Percentiles rank a stretch among this genome's conserved stretches.
Evolutionary conservation across 1,284 basidiomycete genomes (phyloP).

Genomic region (Boletellus dicymbophilus): DNA sequence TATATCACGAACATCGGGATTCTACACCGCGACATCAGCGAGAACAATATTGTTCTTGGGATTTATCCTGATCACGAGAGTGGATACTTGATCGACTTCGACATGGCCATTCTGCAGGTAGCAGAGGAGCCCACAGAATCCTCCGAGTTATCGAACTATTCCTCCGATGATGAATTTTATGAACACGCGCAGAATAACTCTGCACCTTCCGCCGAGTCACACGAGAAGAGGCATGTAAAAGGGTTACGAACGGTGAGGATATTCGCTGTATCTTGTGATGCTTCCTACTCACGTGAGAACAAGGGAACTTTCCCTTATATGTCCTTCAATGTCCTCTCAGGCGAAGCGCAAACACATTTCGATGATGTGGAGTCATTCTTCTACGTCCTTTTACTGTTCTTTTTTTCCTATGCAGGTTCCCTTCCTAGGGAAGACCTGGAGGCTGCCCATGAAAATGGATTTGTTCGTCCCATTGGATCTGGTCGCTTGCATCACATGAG

Average conservation of each 20-base stretch:
- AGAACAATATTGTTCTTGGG: constrained; percentile 18
- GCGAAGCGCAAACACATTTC: constrained; percentile 1
- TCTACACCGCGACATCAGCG: constrained; percentile 17
- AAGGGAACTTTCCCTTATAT: constrained; percentile 7
- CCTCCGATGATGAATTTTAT: background rate
- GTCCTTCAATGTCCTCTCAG: background rate
- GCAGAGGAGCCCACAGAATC: background rate
- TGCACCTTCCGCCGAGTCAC: too few relatives aligned
- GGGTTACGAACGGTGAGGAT: background rate
- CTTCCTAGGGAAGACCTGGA: too few relatives aligned
- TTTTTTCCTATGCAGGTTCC: constrained; percentile 10
- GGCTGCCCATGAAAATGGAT: background rate
- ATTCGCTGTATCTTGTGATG: background rate
- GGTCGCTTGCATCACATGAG: background rate
- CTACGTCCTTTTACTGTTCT: constrained; percentile 13
- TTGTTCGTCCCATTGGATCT: background rate
- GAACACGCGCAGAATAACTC: too few relatives aligned
- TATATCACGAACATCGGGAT: constrained; percentile 9
- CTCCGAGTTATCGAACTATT: too few relatives aligned
- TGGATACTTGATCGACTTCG: constrained; percentile 17
- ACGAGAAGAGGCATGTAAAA: background rate
- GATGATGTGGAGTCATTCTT: constrained; percentile 15
- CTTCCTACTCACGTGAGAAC: too few relatives aligned
- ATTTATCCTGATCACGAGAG: constrained; percentile 7
- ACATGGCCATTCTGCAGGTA: constrained; percentile 8